A percentile compares a stretch with the other conserved stretches of the same genome.
Evolutionary conservation across 108 stramenopile species (phyloP).

Genomic region (Cyclotella sp.): DNA sequence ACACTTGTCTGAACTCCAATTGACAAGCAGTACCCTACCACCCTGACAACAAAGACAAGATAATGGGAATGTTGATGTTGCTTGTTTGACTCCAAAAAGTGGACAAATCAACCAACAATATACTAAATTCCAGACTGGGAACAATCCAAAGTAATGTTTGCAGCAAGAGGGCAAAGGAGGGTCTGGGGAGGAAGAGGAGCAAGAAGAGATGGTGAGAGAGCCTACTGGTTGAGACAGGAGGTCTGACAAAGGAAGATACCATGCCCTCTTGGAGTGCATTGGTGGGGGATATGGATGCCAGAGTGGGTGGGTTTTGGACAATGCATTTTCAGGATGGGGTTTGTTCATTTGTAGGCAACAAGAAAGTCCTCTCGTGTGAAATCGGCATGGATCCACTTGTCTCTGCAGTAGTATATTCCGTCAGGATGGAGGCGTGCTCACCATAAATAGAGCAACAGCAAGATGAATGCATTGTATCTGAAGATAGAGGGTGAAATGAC

Average conservation of each 20-base stretch:
- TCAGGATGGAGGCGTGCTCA: too few relatives aligned
- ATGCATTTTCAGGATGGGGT: conserved; percentile 1
- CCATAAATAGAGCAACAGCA: too few relatives aligned
- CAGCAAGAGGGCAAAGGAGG: conserved; percentile 57
- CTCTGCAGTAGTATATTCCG: conserved; percentile 58
- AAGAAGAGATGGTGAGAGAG: conserved; percentile 75
- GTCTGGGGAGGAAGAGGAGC: conserved; percentile 76
- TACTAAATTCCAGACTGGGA: conserved; percentile 78
- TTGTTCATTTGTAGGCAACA: not conserved
- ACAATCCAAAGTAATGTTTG: conserved; percentile 65
- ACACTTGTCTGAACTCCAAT: conserved; percentile 74
- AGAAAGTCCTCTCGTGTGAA: conserved; percentile 75
- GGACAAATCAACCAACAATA: conserved; percentile 80
- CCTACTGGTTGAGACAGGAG: conserved; percentile 28
- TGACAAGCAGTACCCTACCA: conserved; percentile 48
- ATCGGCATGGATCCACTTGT: conserved; percentile 79
- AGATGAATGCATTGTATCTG: too few relatives aligned
- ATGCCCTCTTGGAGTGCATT: conserved; percentile 65
- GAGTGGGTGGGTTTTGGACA: conserved; percentile 43
- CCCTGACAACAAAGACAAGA: conserved; percentile 44
- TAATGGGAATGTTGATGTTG: conserved; percentile 44
- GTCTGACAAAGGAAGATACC: conserved; percentile 61
- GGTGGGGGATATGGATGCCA: conserved; percentile 63
- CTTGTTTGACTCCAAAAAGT: conserved; percentile 36
- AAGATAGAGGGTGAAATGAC: too few relatives aligned